phyloP scores from a whole-genome alignment of 495 filamentous ascomycete species.

The Penicillium odoratum region DNA sequence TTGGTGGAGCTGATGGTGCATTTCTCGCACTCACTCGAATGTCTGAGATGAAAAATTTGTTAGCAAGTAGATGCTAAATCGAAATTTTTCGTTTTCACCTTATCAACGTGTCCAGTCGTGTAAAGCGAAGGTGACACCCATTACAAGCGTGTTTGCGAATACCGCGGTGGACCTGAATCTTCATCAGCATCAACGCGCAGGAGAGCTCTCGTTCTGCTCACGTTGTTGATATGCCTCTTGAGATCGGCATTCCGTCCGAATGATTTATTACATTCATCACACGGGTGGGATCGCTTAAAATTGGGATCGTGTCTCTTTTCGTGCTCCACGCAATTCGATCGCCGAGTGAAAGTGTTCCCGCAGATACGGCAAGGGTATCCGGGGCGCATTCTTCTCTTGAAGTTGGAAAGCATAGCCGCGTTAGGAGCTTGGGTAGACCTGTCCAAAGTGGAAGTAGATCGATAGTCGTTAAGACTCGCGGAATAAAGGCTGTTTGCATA shows the following conservation, averaged over 20 bases:
- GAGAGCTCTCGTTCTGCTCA: slow-evolving; percentile 35
- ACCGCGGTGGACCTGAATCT: slow-evolving; percentile 16
- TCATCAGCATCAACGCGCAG: slow-evolving; percentile 2
- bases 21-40: slow-evolving; percentile 1
- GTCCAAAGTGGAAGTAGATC: no score
- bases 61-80: slow-evolving; percentile 1
- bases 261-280: slow-evolving; percentile 54
- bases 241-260: slow-evolving; percentile 75
- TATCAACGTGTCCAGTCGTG: slow-evolving; percentile 11
- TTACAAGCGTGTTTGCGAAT: slow-evolving; percentile 18
- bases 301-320: slow-evolving; percentile 85
- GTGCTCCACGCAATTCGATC: slow-evolving; percentile 90
- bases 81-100: slow-evolving; percentile 6
- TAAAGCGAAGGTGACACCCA: slow-evolving; percentile 14
- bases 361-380: slow-evolving; percentile 73
- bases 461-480: neutral
- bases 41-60: slow-evolving; percentile 8
- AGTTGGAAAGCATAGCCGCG: neutral
- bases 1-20: no score
- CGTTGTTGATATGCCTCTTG: slow-evolving; percentile 77
- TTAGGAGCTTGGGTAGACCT: neutral
- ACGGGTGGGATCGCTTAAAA: slow-evolving; percentile 67
- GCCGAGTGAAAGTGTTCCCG: slow-evolving; percentile 77
- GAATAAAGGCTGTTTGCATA: no score
- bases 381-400: slow-evolving; percentile 8